Evolutionary conservation across 768 basidiomycete genomes (phyloP).

Genomic region (Psilocybe tampanensis): DNA sequence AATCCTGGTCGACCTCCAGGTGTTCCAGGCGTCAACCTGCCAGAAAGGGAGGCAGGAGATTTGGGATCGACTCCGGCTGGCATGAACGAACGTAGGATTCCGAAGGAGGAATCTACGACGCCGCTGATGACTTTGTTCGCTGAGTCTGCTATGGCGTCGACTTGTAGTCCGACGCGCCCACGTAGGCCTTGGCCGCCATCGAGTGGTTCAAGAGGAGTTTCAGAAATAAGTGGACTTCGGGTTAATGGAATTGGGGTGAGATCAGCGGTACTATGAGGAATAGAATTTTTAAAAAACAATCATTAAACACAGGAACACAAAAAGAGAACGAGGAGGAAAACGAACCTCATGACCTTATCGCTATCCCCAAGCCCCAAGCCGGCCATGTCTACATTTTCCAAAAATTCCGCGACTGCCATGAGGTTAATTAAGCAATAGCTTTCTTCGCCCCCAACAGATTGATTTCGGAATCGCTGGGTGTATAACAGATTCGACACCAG

Average conservation of each 20-base stretch:
- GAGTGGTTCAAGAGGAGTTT: constrained; percentile 44
- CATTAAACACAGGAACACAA: not conserved
- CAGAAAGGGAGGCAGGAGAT: constrained; percentile 18
- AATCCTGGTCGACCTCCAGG: constrained; percentile 49
- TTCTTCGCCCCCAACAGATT: constrained; percentile 75
- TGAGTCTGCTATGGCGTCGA: constrained; percentile 78
- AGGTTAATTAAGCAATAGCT: constrained; percentile 93
- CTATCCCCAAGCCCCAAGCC: constrained; percentile 61
- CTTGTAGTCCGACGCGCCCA: constrained; percentile 74
- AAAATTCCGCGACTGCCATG: constrained; percentile 93
- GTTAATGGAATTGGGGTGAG: constrained; percentile 79
- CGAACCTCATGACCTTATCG: constrained; percentile 57
- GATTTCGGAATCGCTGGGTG: constrained; percentile 62
- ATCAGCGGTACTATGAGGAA: constrained; percentile 62
- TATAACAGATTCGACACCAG: constrained; percentile 73
- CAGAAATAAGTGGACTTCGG: constrained; percentile 50
- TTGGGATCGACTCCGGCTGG: constrained; percentile 35
- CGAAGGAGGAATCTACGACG: constrained; percentile 90
- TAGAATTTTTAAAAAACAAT: too few relatives aligned
- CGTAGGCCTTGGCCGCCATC: constrained; percentile 61
- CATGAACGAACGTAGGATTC: constrained; percentile 79
- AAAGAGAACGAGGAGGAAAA: constrained; percentile 2
- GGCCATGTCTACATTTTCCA: constrained; percentile 91
- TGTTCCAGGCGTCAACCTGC: constrained; percentile 21
- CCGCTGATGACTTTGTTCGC: constrained; percentile 85